Percentiles rank a stretch among this genome's conserved stretches.
Evolutionary conservation across 441 rosid species (phyloP).

Genomic region (Croton laevigatus): DNA sequence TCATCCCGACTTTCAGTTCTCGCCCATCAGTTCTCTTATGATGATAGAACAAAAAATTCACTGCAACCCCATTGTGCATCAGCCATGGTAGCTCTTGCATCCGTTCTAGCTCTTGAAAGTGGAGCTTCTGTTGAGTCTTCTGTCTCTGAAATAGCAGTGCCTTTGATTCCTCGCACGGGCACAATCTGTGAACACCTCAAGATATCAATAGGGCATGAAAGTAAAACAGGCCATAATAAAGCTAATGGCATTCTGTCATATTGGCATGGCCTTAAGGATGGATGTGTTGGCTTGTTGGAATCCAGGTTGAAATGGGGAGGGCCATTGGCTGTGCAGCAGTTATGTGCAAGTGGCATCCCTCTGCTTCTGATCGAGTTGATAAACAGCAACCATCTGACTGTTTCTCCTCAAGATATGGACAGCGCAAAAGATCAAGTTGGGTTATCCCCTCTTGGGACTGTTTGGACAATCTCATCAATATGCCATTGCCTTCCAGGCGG

Average conservation of each 20-base stretch:
- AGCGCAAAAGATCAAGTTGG: slow-evolving; percentile 43
- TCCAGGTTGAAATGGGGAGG: slow-evolving; percentile 86
- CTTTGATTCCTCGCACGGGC: slow-evolving; percentile 87
- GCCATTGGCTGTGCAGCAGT: slow-evolving; percentile 77
- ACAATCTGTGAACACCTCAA: slow-evolving; percentile 75
- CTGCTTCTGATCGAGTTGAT: slow-evolving; percentile 69
- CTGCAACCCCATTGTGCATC: slow-evolving; percentile 73
- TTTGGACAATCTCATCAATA: slow-evolving; percentile 83
- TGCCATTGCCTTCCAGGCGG: slow-evolving; percentile 87
- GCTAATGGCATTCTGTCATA: slow-evolving; percentile 49
- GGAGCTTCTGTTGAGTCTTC: slow-evolving; percentile 76
- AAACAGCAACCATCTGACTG: slow-evolving; percentile 38
- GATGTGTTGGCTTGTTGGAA: slow-evolving; percentile 91
- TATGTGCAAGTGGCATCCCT: slow-evolving; percentile 86
- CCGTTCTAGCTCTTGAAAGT: slow-evolving; percentile 86
- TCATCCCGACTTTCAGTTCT: slow-evolving; percentile 73
- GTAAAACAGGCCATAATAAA: slow-evolving; percentile 30
- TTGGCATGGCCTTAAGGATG: slow-evolving; percentile 93
- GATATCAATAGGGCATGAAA: slow-evolving; percentile 43
- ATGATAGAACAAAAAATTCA: slow-evolving; percentile 54
- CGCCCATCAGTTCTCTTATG: slow-evolving; percentile 64
- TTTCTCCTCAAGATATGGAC: slow-evolving; percentile 43
- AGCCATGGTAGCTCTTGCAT: slow-evolving; percentile 93
- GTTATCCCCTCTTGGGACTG: slow-evolving; percentile 82
- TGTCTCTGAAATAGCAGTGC: slow-evolving; percentile 70